Evolutionary conservation across 2,329 filamentous ascomycete species (phyloP).

Genomic region (Calonectria fujianensis): DNA sequence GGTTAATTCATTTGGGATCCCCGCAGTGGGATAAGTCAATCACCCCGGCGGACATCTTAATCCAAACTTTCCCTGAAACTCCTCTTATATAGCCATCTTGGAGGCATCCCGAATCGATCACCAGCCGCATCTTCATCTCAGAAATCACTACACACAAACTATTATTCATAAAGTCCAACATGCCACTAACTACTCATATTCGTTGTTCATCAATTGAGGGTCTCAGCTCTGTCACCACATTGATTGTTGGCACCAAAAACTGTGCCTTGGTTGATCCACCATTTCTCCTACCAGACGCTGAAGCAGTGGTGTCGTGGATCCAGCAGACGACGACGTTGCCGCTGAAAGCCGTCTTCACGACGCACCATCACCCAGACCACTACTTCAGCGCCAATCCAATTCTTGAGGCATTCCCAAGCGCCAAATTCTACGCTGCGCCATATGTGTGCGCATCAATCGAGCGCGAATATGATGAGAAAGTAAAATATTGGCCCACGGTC

Average conservation of each 20-base stretch:
- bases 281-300: constrained; percentile 1
- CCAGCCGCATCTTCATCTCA: background rate
- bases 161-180: background rate
- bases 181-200: background rate
- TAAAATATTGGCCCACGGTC: constrained; percentile 15
- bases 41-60: background rate
- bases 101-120: background rate
- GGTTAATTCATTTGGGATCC: background rate
- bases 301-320: background rate
- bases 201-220: constrained; percentile 1
- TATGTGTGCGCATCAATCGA: constrained; percentile 6
- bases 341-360: constrained; percentile 29
- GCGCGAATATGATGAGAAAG: constrained; percentile 18
- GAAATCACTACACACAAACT: background rate
- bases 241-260: constrained; percentile 13
- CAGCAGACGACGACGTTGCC: constrained; percentile 1
- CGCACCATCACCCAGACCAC: constrained; percentile 34
- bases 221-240: constrained; percentile 13
- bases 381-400: constrained; percentile 33
- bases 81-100: background rate
- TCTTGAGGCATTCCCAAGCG: constrained; percentile 1
- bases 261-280: constrained; percentile 5
- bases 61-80: no score
- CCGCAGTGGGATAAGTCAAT: background rate
- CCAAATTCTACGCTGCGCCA: constrained; percentile 9